Evolutionary conservation across 1,284 basidiomycete species (phyloP), one percentile per base, ranked within the genome.

Genomic region (Neolentinus lepideus): DNA sequence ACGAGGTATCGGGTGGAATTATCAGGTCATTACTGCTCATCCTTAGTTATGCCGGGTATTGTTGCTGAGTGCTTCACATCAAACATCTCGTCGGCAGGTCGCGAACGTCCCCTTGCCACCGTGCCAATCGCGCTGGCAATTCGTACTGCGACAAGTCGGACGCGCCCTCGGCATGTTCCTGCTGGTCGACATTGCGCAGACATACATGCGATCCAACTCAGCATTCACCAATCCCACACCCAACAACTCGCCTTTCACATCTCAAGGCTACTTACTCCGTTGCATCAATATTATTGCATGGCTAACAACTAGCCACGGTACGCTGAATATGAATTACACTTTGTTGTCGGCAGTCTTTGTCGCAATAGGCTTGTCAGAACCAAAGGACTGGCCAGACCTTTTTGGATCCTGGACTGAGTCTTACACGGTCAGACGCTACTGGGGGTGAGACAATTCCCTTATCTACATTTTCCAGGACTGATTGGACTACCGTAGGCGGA

Each of bases 361-460:
- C 10, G 65, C 57, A 4, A 36, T 64, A 0, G 61, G 63, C 1
- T 25, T 66, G 0, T 61, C 61, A 16, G 55, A 63, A 22, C 67
- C 71, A 0, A 57, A 57, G 16, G 63, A 67, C 33, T 74, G 71
- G 69, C 71, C 71, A 1, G 64, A 65, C 25, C 21, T 66, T 1
- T 73, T 66, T 57, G 70, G 73, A 11, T 48, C 25, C 16, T 69
- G 65, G 67, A 58, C 58, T 2, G 69, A 71, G 31, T 65, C 69
- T 1, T 72, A 70, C 56, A 71, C 71, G 6, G 56, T 74, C 2
- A 63, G 71, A 24, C 63, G 63, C 9, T 63, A 71, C 47, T 73
- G 72, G 72, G 68, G 71, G 72, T 73, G 46, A 48, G 68, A 63
- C 6, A 8, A 8, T 19, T 19, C 48, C 16, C 27, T 33, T 22